A percentile compares a stretch with the other conserved stretches of the same genome.
phyloP scores from a whole-genome alignment of 2,329 filamentous ascomycete genomes.

The Alternaria solani region DNA sequence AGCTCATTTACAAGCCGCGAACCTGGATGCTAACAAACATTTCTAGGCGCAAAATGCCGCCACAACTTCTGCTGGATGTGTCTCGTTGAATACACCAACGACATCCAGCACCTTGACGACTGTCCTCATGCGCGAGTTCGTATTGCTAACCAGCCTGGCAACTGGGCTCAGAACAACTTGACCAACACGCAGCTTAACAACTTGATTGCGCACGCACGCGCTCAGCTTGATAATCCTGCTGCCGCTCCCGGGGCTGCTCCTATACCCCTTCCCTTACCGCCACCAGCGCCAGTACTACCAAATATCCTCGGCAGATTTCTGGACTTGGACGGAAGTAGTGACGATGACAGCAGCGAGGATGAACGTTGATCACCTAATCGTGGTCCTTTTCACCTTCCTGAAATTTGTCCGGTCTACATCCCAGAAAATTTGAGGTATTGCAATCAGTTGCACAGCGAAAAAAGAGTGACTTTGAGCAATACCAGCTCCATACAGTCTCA shows the following conservation, averaged over 20 bases:
- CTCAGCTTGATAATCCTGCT: neutral
- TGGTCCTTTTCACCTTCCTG: neutral
- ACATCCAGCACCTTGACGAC: conserved; percentile 9
- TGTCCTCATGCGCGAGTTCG: conserved; percentile 19
- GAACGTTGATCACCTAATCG: neutral
- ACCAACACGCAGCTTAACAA: conserved; percentile 13
- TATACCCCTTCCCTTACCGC: neutral
- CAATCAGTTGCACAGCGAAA: neutral
- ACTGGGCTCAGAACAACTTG: conserved; percentile 18
- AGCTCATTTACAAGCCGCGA: neutral
- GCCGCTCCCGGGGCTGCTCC: neutral
- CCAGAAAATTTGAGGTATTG: neutral
- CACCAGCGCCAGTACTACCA: neutral
- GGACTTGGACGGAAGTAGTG: neutral
- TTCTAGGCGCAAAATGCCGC: conserved; percentile 22
- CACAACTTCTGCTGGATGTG: conserved; percentile 37
- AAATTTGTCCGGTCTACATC: too few relatives aligned
- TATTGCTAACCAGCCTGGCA: conserved; percentile 23
- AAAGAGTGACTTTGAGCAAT: neutral
- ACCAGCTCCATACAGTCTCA: neutral
- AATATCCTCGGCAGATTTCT: neutral
- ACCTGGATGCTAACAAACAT: neutral
- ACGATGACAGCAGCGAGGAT: neutral
- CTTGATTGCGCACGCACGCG: conserved; percentile 7
- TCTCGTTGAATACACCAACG: conserved; percentile 13